A percentile compares a stretch with the other conserved stretches of the same genome.
Conservation (phyloP, 176 grass and related monocot species). For the Carex littledalei region DNA sequence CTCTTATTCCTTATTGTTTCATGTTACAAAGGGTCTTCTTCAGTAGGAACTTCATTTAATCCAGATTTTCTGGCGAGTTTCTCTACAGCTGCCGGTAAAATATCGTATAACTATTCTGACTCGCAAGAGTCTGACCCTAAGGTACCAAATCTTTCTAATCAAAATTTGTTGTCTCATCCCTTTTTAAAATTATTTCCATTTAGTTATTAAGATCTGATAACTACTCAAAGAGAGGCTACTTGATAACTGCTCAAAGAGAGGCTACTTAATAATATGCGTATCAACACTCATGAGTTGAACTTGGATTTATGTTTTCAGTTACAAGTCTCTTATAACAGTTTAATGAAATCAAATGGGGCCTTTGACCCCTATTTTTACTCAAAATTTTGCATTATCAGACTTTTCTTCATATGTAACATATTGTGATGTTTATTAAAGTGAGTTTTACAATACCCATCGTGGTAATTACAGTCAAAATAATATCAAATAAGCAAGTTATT, state of each 20-base stretch:
- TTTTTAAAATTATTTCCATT: constrained; percentile 12
- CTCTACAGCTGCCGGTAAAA: constrained; percentile 67
- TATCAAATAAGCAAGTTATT: too few species aligned
- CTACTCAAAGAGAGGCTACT: neutral
- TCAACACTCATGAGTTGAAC: too few species aligned
- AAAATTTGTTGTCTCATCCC: constrained; percentile 6
- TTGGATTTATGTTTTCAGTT: too few species aligned
- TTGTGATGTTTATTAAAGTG: too few species aligned
- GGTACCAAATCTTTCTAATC: constrained; percentile 32
- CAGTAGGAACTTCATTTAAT: constrained; percentile 76
- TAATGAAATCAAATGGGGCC: too few species aligned
- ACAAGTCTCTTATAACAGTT: too few species aligned
- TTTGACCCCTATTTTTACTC: too few species aligned
- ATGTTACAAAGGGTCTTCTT: constrained; percentile 64
- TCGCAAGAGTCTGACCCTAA: constrained; percentile 82
- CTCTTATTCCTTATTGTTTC: constrained; percentile 16
- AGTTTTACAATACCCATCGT: too few species aligned
- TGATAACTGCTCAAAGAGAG: neutral
- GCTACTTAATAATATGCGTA: too few species aligned
- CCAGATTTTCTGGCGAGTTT: constrained; percentile 72
- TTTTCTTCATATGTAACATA: too few species aligned
- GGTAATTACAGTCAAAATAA: too few species aligned
- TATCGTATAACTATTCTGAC: constrained; percentile 37
- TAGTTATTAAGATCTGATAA: constrained; percentile 14
- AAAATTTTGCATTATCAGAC: too few species aligned